Evolutionary conservation across 257 asterid genomes (phyloP).

Genomic region (Coffea eugenioides): DNA sequence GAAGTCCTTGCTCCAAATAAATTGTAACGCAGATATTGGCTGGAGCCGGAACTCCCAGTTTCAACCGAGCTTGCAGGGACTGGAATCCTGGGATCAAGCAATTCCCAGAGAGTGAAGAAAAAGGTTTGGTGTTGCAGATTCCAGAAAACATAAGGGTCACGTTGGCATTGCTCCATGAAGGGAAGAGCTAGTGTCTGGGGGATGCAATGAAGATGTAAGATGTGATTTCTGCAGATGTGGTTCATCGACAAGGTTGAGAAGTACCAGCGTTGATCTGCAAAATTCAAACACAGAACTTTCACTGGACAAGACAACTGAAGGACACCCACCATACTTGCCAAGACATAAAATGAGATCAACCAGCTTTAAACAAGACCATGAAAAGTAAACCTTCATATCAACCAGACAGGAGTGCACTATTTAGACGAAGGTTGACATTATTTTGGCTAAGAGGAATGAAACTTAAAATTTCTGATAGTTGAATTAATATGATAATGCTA

Average conservation of each 20-base stretch:
- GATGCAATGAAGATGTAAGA: constrained; percentile 34
- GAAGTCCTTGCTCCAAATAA: neutral
- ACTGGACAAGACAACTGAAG: neutral
- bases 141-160: constrained; percentile 7
- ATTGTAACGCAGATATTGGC: neutral
- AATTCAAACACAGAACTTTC: constrained; percentile 2
- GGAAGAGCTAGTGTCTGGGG: constrained; percentile 39
- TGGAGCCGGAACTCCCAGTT: neutral
- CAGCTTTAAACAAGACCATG: neutral
- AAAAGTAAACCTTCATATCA: neutral
- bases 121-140: neutral
- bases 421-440: neutral
- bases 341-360: neutral
- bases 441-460: neutral
- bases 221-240: constrained; percentile 42
- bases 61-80: constrained; percentile 1
- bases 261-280: constrained; percentile 55
- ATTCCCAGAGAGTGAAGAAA: neutral
- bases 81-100: neutral
- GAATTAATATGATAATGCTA: neutral
- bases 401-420: neutral
- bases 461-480: no score
- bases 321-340: neutral
- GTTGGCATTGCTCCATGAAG: constrained; percentile 37
- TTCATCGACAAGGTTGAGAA: constrained; percentile 65